Conservation (phyloP, 495 filamentous ascomycete species). For the Podospora tetraspora region DNA sequence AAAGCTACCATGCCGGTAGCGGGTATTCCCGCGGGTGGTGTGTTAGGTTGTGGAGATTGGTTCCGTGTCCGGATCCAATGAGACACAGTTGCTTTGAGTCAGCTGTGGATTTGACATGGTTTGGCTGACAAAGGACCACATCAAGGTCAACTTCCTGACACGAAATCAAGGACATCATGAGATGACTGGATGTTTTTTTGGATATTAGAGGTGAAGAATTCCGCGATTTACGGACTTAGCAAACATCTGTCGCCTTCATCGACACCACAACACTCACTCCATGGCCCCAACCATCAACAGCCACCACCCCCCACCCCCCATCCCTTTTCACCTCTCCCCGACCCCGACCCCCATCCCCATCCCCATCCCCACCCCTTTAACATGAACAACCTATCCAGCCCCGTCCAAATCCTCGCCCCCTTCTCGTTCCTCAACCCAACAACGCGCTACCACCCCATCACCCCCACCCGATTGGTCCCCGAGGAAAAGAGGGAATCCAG, state of each 20-base stretch:
- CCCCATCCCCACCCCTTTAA: background rate
- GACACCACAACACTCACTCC: background rate
- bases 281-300: background rate
- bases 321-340: background rate
- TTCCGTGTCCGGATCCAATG: background rate
- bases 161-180: background rate
- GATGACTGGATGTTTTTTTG: too few relatives aligned
- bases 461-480: background rate
- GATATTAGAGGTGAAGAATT: background rate
- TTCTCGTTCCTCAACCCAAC: conserved; percentile 28
- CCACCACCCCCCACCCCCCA: background rate
- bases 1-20: background rate
- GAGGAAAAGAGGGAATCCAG: background rate
- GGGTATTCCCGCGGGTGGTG: background rate
- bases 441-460: conserved; percentile 15
- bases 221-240: background rate
- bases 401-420: conserved; percentile 11
- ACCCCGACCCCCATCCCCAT: too few relatives aligned
- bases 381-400: background rate
- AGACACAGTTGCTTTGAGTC: background rate
- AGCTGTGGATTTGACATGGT: background rate
- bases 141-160: background rate
- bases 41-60: background rate
- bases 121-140: background rate
- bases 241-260: too few relatives aligned